A percentile compares a stretch with the other conserved stretches of the same genome.
Evolutionary conservation across 2,329 filamentous ascomycete species (phyloP).

Genomic region (Sporothrix variecibatus): DNA sequence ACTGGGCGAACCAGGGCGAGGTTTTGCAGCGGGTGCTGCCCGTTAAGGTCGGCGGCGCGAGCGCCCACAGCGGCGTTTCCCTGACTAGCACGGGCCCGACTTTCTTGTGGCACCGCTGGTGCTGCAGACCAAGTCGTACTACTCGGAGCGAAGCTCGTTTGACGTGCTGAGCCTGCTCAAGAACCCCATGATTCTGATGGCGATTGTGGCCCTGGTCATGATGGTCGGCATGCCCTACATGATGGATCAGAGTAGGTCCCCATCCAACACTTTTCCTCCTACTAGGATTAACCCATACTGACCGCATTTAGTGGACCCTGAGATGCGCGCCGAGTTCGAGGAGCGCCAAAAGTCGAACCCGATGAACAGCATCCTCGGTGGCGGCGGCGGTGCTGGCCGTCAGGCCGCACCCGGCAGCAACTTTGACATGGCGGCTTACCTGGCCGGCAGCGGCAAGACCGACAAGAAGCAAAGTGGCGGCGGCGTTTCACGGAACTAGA

Average conservation of each 20-base stretch:
- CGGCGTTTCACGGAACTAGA: conserved; percentile 39
- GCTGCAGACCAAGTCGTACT: conserved; percentile 70
- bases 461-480: conserved; percentile 45
- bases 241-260: conserved; percentile 84
- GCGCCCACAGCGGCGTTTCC: neutral
- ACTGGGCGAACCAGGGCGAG: conserved; percentile 85
- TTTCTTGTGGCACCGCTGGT: conserved; percentile 62
- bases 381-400: conserved; percentile 44
- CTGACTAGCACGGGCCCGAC: conserved; percentile 13
- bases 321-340: conserved; percentile 89
- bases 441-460: conserved; percentile 50
- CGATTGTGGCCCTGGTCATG: conserved; percentile 75
- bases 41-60: conserved; percentile 21
- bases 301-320: conserved; percentile 78
- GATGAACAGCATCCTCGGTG: conserved; percentile 58
- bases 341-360: conserved; percentile 79
- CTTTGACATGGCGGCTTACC: conserved; percentile 65
- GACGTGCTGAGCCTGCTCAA: conserved; percentile 81
- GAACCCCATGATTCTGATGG: conserved; percentile 96
- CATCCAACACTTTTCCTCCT: neutral
- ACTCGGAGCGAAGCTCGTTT: conserved; percentile 73
- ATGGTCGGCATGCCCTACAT: conserved; percentile 94
- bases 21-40: conserved; percentile 45
- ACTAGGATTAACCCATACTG: neutral
- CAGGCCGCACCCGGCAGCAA: conserved; percentile 47